Evolutionary conservation across 805 yeast genomes (phyloP).

Genomic region (Metschnikowia noctiluminum): DNA sequence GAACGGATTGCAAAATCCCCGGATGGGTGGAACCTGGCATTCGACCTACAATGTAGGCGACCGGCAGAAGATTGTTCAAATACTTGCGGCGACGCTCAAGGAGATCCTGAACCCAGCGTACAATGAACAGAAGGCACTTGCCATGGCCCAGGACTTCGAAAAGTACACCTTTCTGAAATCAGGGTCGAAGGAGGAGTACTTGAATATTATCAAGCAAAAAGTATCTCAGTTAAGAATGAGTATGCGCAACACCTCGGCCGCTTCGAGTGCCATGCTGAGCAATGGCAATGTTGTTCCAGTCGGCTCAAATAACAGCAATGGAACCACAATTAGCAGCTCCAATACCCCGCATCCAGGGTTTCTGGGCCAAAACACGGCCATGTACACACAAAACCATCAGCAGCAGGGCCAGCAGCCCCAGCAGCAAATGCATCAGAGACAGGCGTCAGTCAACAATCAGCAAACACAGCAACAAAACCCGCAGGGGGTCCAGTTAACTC

Average conservation of each 20-base stretch:
- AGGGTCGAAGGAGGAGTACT: slow-evolving; percentile 55
- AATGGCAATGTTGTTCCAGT: background rate
- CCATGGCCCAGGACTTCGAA: slow-evolving; percentile 69
- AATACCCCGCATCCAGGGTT: background rate
- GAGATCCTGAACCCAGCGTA: slow-evolving; percentile 34
- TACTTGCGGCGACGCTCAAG: slow-evolving; percentile 34
- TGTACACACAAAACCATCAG: slow-evolving; percentile 6
- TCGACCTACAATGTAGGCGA: slow-evolving; percentile 24
- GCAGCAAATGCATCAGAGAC: slow-evolving; percentile 3
- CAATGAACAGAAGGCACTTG: slow-evolving; percentile 34
- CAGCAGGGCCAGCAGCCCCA: slow-evolving; percentile 2
- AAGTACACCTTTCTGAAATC: slow-evolving; percentile 60
- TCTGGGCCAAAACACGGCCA: slow-evolving; percentile 6
- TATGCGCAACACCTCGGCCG: slow-evolving; percentile 14
- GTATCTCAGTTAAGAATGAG: slow-evolving; percentile 29
- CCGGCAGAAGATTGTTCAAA: slow-evolving; percentile 40
- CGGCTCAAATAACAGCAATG: background rate
- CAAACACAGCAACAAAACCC: slow-evolving; percentile 8
- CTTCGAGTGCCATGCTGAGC: background rate
- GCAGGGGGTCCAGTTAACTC: slow-evolving; percentile 16
- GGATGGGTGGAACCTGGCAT: slow-evolving; percentile 27
- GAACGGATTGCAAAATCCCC: slow-evolving; percentile 21
- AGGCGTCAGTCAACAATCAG: slow-evolving; percentile 4
- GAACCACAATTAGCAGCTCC: background rate
- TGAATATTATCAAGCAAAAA: slow-evolving; percentile 38